Conservation (phyloP, 2,329 filamentous ascomycete genomes). For the Neofusicoccum laricinum region DNA sequence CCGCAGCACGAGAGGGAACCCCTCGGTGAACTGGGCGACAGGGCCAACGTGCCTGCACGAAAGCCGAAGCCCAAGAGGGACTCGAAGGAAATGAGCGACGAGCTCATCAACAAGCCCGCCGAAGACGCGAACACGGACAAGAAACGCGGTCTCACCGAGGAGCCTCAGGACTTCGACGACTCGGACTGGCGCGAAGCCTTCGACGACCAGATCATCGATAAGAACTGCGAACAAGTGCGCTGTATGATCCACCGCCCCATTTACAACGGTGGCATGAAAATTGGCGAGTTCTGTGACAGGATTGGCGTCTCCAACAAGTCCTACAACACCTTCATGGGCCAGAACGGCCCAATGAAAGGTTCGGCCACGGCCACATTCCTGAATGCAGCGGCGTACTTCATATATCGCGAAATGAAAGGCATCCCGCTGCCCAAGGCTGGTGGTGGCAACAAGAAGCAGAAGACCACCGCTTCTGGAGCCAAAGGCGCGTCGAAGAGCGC, state of each 20-base stretch:
- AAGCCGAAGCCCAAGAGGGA: no score
- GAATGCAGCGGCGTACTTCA: conserved; percentile 43
- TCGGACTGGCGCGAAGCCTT: background rate
- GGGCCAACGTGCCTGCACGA: background rate
- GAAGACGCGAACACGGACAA: background rate
- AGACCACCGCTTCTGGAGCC: conserved; percentile 19
- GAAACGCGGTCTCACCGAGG: background rate
- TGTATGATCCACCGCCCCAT: conserved; percentile 43
- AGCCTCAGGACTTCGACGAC: background rate
- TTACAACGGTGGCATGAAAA: conserved; percentile 44
- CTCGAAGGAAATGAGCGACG: no score
- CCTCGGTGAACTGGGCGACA: no score
- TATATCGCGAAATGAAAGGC: conserved; percentile 49
- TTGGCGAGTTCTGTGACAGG: conserved; percentile 41
- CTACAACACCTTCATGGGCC: conserved; percentile 50
- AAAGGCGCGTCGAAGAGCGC: conserved; percentile 19
- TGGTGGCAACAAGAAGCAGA: conserved; percentile 26
- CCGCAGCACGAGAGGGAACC: background rate
- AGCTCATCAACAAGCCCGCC: background rate
- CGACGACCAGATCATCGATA: background rate
- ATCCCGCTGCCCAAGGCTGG: conserved; percentile 36
- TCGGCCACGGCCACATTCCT: conserved; percentile 27
- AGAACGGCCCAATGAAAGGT: conserved; percentile 41
- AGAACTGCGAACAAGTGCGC: conserved; percentile 33
- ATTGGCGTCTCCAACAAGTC: conserved; percentile 36